Evolutionary conservation across 1,284 basidiomycete genomes (phyloP), one percentile per base, ranked within the genome.

Genomic region (Papiliotrema fonsecae): DNA sequence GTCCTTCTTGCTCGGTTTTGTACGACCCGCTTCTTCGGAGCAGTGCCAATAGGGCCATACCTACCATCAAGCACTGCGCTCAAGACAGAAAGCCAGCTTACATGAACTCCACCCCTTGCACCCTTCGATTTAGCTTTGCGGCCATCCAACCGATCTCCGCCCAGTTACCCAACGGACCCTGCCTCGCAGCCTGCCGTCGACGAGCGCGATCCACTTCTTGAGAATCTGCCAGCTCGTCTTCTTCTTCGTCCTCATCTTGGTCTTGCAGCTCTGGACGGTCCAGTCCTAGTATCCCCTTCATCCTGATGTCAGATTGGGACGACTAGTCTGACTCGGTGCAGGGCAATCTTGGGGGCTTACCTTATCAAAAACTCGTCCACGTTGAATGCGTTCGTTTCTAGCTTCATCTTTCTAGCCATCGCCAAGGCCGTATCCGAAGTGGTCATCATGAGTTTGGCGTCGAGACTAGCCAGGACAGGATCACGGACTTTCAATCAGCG

Each of bases 81-180:
- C 2, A 32, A 30, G 30, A 36, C 6, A 21, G 27, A 14, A 14
- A 26, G 31, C n/a, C 38, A 62, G 58, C 75, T 60, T 50, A 75
- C 76, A 77, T 73, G 56, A 75, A 73, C 56, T 77, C 75, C 5
- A 75, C 58, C 3, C 72, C 69, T 0, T 70, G 61, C 10, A 72
- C 69, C 10, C 75, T 59, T 21, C 67, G 58, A 30, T 51, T 63
- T 40, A 70, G 57, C 39, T 56, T 58, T 1, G 68, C 66, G 1
- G 75, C 70, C 54, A 75, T 64, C 63, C 71, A 70, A 1, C 75
- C 75, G 13, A 77, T 60, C 47, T 58, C 63, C 38, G 66, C 63
- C 72, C 70, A 73, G 47, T 69, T 61, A 2, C 72, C 71, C 22
- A 69, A 50, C 39, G 27, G 16, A 32, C 58, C 56, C 19, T 50